Percentiles rank a stretch among this genome's conserved stretches.
These are phyloP conservation scores for Boechera divaricarpa DNA, from an alignment of 345 rosid species.

Conservation along the genomic window DNA sequence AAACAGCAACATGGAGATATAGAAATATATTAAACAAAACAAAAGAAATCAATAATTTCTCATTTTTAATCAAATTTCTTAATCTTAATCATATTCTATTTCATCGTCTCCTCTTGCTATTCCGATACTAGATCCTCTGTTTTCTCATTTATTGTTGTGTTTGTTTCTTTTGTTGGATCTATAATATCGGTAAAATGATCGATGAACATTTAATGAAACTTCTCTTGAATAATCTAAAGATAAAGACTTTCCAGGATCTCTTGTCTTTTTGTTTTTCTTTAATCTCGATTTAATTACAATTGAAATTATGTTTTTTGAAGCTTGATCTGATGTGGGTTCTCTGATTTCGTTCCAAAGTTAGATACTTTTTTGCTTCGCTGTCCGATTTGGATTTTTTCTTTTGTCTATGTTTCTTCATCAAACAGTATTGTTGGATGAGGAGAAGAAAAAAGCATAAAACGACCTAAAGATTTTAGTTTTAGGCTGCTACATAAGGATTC, in stretches of 20 bases:
- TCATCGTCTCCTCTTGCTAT: slow-evolving; percentile 21
- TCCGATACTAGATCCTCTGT: slow-evolving; percentile 44
- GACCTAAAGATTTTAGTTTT: no score
- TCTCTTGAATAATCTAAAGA: slow-evolving; percentile 5
- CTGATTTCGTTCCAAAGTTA: slow-evolving; percentile 15
- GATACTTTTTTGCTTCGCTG: slow-evolving; percentile 13
- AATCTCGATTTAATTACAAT: not conserved
- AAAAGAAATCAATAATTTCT: slow-evolving; percentile 6
- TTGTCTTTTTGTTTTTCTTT: not conserved
- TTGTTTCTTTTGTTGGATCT: not conserved
- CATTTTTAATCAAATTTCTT: slow-evolving; percentile 24
- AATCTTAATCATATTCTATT: slow-evolving; percentile 21
- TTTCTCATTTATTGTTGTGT: slow-evolving; percentile 27
- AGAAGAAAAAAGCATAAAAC: slow-evolving; percentile 35
- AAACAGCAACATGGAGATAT: slow-evolving; percentile 24
- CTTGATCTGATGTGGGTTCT: slow-evolving; percentile 43
- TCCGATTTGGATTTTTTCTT: slow-evolving; percentile 5
- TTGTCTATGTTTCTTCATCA: not conserved
- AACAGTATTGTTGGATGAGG: slow-evolving; percentile 47
- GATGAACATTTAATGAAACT: slow-evolving; percentile 38
- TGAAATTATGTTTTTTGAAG: not conserved
- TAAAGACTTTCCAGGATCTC: slow-evolving; percentile 35
- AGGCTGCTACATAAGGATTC: no score
- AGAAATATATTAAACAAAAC: not conserved
- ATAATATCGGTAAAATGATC: slow-evolving; percentile 22